Conservation (phyloP, 2,329 filamentous ascomycete species). For the Scedosporium aurantiacum region DNA sequence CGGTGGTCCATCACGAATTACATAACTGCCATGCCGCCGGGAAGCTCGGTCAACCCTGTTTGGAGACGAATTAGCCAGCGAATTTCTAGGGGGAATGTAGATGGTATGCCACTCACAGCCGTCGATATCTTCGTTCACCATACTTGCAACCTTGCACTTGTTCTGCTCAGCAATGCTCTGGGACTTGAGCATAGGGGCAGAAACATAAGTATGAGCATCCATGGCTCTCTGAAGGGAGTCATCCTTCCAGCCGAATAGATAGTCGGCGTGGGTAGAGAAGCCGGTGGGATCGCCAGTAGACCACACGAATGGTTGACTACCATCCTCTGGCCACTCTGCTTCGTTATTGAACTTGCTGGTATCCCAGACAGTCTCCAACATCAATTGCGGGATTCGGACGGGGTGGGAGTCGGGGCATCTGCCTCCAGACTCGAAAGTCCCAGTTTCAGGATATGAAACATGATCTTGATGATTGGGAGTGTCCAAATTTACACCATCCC, state of each 20-base stretch:
- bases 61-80: neutral
- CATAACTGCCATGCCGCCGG: neutral
- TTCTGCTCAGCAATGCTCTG: conserved; percentile 8
- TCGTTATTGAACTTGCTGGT: conserved; percentile 7
- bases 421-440: conserved; percentile 8
- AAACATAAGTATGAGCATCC: conserved; percentile 24
- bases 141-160: conserved; percentile 19
- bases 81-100: neutral
- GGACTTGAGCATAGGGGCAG: conserved; percentile 3
- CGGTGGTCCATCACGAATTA: neutral
- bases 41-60: conserved; percentile 1
- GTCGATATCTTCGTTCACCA: conserved; percentile 36
- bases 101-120: conserved; percentile 21
- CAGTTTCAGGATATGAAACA: conserved; percentile 7
- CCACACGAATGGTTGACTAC: conserved; percentile 11
- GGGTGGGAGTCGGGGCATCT: conserved; percentile 9
- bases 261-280: conserved; percentile 21
- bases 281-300: conserved; percentile 9
- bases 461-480: conserved; percentile 8
- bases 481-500: conserved; percentile 10
- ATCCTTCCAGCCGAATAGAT: conserved; percentile 22
- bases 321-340: conserved; percentile 8
- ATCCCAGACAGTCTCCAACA: conserved; percentile 10
- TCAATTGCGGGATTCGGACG: conserved; percentile 8
- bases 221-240: conserved; percentile 20